Percentiles rank a stretch among this genome's conserved stretches.
Conservation (phyloP, 805 yeast species). For the Pichia insulana region DNA sequence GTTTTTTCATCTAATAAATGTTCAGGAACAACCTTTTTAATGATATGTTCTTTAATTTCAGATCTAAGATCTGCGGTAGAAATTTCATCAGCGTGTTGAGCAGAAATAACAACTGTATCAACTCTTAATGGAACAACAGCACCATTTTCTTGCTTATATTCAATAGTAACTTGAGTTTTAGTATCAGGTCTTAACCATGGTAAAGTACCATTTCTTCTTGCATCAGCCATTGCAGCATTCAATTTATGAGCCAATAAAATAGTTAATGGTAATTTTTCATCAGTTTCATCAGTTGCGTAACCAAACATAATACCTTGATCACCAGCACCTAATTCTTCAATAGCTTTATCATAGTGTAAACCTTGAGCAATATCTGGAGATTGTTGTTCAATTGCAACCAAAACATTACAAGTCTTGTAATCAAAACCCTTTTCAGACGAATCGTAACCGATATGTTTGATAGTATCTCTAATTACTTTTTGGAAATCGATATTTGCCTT, state of each 20-base stretch:
- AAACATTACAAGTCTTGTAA: constrained; percentile 97
- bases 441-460: constrained; percentile 97
- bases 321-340: constrained; percentile 99
- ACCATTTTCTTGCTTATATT: constrained; percentile 89
- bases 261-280: constrained; percentile 94
- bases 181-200: constrained; percentile 99
- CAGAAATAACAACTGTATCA: constrained; percentile 94
- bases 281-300: constrained; percentile 98
- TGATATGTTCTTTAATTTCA: constrained; percentile 67
- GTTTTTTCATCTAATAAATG: constrained; percentile 90
- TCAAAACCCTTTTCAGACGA: constrained; percentile 94
- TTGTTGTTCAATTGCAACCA: constrained; percentile 99
- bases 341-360: constrained; percentile 89
- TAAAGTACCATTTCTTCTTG: constrained; percentile 92
- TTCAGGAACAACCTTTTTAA: constrained; percentile 89
- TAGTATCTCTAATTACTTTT: constrained; percentile 95
- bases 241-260: constrained; percentile 89
- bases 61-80: constrained; percentile 85
- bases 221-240: constrained; percentile 93
- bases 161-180: constrained; percentile 98
- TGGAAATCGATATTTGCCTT: constrained; percentile 93
- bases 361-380: constrained; percentile 99
- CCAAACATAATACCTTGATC: constrained; percentile 99
- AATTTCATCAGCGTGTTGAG: constrained; percentile 96
- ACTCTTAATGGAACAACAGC: constrained; percentile 94